These are phyloP conservation scores for Phialophora expanda DNA, from an alignment of 2,329 filamentous ascomycete genomes.

Conservation along the genomic window DNA sequence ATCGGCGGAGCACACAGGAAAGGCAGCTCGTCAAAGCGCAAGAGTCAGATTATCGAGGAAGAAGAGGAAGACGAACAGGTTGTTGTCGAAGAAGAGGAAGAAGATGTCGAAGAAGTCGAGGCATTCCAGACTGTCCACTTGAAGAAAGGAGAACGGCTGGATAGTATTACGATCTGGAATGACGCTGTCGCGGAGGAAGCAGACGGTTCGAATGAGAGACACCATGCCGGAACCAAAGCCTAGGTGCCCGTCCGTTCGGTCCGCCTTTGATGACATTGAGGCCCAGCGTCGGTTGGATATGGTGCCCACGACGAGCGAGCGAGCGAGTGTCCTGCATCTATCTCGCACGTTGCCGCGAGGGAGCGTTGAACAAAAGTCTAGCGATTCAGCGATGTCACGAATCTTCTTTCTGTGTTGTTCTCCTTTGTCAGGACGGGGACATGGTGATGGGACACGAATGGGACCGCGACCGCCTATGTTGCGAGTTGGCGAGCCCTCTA, in stretches of 20 bases:
- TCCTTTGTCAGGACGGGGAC: slow-evolving; percentile 1
- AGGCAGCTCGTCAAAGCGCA: slow-evolving; percentile 44
- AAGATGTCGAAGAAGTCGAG: slow-evolving; percentile 44
- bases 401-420: not conserved
- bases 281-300: not conserved
- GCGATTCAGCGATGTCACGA: slow-evolving; percentile 4
- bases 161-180: slow-evolving; percentile 39
- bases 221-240: not conserved
- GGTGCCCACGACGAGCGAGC: not conserved
- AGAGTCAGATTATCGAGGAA: slow-evolving; percentile 47
- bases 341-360: not conserved
- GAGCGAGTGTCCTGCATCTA: not conserved
- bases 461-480: not conserved
- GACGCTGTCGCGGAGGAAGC: slow-evolving; percentile 30
- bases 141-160: slow-evolving; percentile 37
- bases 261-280: no score
- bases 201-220: not conserved
- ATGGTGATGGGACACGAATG: slow-evolving; percentile 1
- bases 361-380: not conserved
- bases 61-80: slow-evolving; percentile 48
- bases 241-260: not conserved
- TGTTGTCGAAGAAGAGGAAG: slow-evolving; percentile 50
- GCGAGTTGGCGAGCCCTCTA: not conserved
- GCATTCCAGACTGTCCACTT: slow-evolving; percentile 37
- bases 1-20: slow-evolving; percentile 40